phyloP scores from a whole-genome alignment of 2,329 filamentous ascomycete species.

The Penicillium sp. region DNA sequence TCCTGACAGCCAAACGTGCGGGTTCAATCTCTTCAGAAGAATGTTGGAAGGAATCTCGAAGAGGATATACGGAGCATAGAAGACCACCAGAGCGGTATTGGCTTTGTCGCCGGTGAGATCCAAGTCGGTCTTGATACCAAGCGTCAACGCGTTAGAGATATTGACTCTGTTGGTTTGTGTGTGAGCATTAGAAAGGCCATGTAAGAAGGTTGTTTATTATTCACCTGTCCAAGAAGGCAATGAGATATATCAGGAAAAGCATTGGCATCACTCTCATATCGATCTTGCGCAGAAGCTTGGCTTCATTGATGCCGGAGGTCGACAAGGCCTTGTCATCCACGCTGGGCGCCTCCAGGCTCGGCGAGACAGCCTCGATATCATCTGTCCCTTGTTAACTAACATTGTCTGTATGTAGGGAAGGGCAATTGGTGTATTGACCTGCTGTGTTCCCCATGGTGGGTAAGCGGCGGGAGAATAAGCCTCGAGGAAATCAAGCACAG shows the following conservation, averaged over 20 bases:
- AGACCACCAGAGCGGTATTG: constrained; percentile 51
- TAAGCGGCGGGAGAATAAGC: neutral
- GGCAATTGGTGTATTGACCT: neutral
- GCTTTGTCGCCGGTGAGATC: constrained; percentile 42
- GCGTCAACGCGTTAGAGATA: constrained; percentile 52
- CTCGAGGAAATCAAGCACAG: too few species aligned
- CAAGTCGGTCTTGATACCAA: constrained; percentile 46
- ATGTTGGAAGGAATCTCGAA: constrained; percentile 54
- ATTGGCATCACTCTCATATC: constrained; percentile 19
- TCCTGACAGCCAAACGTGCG: constrained; percentile 45
- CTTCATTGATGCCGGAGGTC: constrained; percentile 14
- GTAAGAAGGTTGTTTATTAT: constrained; percentile 4
- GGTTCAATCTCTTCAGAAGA: constrained; percentile 50
- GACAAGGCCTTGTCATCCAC: neutral
- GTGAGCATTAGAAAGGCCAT: constrained; percentile 10
- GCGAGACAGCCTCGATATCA: constrained; percentile 5
- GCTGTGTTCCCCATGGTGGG: neutral
- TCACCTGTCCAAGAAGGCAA: constrained; percentile 20
- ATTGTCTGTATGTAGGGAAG: neutral
- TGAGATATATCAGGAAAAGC: constrained; percentile 18
- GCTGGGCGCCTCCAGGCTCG: constrained; percentile 9
- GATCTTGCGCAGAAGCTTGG: constrained; percentile 18
- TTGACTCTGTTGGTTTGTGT: constrained; percentile 39
- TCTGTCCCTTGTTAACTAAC: neutral
- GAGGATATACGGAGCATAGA: constrained; percentile 53